Percentiles rank a stretch among this genome's conserved stretches.
phyloP scores from a whole-genome alignment of 2,329 filamentous ascomycete genomes.

The Myriosclerotinia curreyana region DNA sequence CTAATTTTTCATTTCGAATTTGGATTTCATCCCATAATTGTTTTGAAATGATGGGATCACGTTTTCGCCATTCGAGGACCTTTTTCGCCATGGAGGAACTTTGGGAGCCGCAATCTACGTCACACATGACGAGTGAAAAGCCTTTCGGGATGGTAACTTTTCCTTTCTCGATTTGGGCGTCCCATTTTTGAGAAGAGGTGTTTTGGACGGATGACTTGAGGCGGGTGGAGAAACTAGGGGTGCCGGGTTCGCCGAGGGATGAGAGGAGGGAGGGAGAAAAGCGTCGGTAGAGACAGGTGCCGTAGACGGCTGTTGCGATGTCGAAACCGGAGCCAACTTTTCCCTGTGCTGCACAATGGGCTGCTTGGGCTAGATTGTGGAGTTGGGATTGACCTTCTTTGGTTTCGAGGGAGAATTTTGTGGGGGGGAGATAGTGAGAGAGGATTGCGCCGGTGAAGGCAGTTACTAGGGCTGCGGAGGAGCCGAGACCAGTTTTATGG shows the following conservation, averaged over 20 bases:
- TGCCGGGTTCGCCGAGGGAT: slow-evolving; percentile 62
- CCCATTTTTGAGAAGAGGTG: slow-evolving; percentile 59
- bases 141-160: slow-evolving; percentile 69
- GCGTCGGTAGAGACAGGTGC: slow-evolving; percentile 85
- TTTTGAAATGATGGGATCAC: slow-evolving; percentile 61
- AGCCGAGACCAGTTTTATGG: slow-evolving; percentile 94
- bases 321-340: slow-evolving; percentile 97
- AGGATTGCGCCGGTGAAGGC: slow-evolving; percentile 76
- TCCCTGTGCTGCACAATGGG: slow-evolving; percentile 93
- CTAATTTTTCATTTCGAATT: slow-evolving; percentile 67
- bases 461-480: slow-evolving; percentile 90
- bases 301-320: slow-evolving; percentile 87
- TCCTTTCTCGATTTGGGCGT: slow-evolving; percentile 70
- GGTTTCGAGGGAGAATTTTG: slow-evolving; percentile 55
- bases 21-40: slow-evolving; percentile 75
- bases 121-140: slow-evolving; percentile 83
- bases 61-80: slow-evolving; percentile 76
- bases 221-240: slow-evolving; percentile 61
- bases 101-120: slow-evolving; percentile 90
- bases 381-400: slow-evolving; percentile 57
- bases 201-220: slow-evolving; percentile 67
- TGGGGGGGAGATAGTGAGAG: slow-evolving; percentile 64
- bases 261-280: slow-evolving; percentile 79
- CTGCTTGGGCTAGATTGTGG: slow-evolving; percentile 91
- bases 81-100: slow-evolving; percentile 95